Evolutionary conservation across 176 grass and related monocot species (phyloP).

Genomic region (Microstegium vimineum): DNA sequence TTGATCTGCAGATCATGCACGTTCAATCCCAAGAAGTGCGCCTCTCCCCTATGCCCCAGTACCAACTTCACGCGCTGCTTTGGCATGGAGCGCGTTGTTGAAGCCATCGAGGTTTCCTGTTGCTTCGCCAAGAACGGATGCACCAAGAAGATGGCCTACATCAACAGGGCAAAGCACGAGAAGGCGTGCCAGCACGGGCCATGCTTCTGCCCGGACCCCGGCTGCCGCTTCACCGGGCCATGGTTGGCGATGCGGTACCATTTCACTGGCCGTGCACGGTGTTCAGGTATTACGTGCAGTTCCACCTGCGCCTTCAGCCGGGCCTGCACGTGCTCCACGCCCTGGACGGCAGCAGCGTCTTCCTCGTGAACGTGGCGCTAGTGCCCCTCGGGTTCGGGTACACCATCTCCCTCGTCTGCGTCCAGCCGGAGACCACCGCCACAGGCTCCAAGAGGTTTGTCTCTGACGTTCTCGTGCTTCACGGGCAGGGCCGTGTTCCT

Average conservation of each 20-base stretch:
- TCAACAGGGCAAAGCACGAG: not conserved
- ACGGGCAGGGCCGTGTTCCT: no score
- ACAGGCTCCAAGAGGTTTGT: not conserved
- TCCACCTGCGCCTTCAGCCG: not conserved
- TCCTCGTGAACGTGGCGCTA: not conserved
- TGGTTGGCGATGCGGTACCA: not conserved
- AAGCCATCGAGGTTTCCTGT: slow-evolving; percentile 1
- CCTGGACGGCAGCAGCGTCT: not conserved
- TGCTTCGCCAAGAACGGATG: slow-evolving; percentile 14
- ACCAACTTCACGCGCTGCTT: not conserved
- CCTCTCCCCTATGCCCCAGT: not conserved
- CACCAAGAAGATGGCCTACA: not conserved
- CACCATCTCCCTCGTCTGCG: not conserved
- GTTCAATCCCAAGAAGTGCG: no score
- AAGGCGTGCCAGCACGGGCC: not conserved
- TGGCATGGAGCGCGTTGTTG: slow-evolving; percentile 6
- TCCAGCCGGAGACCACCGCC: not conserved
- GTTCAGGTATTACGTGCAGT: not conserved
- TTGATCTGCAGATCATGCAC: not conserved
- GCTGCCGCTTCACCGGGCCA: not conserved
- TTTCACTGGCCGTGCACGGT: not conserved
- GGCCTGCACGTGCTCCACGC: not conserved
- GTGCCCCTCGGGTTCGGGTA: not conserved
- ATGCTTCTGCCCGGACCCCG: slow-evolving; percentile 9
- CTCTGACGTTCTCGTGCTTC: slow-evolving; percentile 24